Evolutionary conservation across 2,329 filamentous ascomycete species (phyloP).

Genomic region (Sclerotinia trifoliorum): DNA sequence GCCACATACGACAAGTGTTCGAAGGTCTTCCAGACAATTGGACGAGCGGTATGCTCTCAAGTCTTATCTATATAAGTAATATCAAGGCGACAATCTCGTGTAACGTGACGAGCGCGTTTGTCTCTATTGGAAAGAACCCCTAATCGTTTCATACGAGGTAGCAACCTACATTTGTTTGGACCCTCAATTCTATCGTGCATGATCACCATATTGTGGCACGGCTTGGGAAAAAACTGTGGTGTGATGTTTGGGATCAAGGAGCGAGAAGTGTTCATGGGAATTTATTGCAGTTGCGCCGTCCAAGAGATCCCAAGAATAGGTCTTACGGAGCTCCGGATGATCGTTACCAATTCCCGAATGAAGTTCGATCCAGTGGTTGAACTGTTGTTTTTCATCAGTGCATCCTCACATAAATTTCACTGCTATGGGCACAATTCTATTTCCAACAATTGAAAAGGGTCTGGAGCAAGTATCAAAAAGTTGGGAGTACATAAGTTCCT

Average conservation of each 20-base stretch:
- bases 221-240: conserved; percentile 1
- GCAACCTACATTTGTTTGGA: not conserved
- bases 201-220: conserved; percentile 6
- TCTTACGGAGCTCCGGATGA: not conserved
- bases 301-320: not conserved
- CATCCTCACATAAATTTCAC: not conserved
- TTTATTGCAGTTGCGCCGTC: not conserved
- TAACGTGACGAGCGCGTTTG: not conserved
- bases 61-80: not conserved
- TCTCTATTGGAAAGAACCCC: not conserved
- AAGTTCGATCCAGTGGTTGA: conserved; percentile 4
- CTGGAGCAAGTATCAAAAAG: not conserved
- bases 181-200: conserved; percentile 4
- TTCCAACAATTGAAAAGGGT: not conserved
- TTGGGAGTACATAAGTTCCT: not conserved
- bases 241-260: conserved; percentile 11
- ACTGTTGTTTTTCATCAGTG: not conserved
- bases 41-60: not conserved
- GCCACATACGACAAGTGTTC: not conserved
- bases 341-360: not conserved
- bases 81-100: not conserved
- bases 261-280: not conserved
- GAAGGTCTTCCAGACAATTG: not conserved
- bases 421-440: conserved; percentile 10
- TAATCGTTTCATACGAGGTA: conserved; percentile 7